These are phyloP conservation scores for Eimeria falciformis DNA, from an alignment of 169 alveolate genomes.

Conservation along the genomic window DNA sequence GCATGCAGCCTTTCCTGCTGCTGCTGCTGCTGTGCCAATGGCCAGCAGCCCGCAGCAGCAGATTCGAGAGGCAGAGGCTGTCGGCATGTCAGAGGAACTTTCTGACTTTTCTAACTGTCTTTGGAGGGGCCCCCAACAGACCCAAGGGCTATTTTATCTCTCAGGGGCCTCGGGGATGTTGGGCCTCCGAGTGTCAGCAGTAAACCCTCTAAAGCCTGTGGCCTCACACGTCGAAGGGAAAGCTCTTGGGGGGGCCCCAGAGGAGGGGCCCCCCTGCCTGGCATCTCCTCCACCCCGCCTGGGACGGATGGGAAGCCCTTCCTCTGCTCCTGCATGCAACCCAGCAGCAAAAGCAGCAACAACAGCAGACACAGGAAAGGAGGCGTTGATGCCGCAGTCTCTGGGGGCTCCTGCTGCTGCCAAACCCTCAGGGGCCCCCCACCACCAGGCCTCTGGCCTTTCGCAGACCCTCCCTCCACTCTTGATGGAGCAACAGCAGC, in stretches of 20 bases:
- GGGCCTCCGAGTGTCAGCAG: background rate
- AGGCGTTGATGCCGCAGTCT: background rate
- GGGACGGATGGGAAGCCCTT: no score
- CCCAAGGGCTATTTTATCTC: background rate
- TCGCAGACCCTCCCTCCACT: slow-evolving; percentile 23
- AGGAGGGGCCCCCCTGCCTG: background rate
- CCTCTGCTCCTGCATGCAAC: no score
- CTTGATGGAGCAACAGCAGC: background rate
- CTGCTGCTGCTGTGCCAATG: background rate
- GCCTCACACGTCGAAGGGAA: background rate
- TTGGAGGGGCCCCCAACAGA: background rate
- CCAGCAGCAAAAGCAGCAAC: no score
- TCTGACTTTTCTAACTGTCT: background rate
- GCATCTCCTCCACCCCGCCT: no score
- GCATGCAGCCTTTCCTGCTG: background rate
- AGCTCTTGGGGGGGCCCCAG: background rate
- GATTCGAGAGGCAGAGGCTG: slow-evolving; percentile 19
- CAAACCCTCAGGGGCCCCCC: background rate
- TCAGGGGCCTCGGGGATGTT: background rate
- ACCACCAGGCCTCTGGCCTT: background rate
- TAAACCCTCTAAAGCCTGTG: background rate
- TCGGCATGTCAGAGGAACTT: background rate
- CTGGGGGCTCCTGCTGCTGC: background rate
- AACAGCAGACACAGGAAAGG: no score
- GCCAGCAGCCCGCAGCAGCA: background rate